Evolutionary conservation across 768 basidiomycete species (phyloP).

Genomic region (Russula earlei): DNA sequence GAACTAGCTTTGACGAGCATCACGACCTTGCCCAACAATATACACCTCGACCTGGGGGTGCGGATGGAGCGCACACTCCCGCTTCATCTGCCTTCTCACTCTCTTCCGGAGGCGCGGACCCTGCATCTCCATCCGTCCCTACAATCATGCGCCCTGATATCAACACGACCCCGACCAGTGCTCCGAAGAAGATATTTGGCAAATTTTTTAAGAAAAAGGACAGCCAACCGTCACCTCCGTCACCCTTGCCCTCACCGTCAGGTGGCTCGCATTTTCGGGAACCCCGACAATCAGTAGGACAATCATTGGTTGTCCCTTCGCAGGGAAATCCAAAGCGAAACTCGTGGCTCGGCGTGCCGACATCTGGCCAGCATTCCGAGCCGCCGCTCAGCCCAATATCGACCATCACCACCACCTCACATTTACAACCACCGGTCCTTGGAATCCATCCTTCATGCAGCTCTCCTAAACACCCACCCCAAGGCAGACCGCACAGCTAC

Average conservation of each 20-base stretch:
- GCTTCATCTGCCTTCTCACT: conserved; percentile 18
- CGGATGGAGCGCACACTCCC: conserved; percentile 14
- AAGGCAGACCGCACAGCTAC: conserved; percentile 41
- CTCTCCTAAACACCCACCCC: conserved; percentile 34
- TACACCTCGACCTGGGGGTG: background rate
- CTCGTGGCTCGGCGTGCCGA: conserved; percentile 10
- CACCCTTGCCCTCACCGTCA: conserved; percentile 2
- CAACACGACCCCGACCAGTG: conserved; percentile 26
- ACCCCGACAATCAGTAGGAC: conserved; percentile 2
- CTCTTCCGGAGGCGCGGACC: conserved; percentile 9
- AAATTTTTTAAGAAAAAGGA: conserved; percentile 61
- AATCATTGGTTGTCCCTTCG: conserved; percentile 3
- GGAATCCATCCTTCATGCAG: conserved; percentile 62
- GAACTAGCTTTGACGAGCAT: conserved; percentile 26
- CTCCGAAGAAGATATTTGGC: conserved; percentile 54
- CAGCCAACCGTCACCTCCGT: conserved; percentile 16
- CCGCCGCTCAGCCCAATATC: background rate
- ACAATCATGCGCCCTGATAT: conserved; percentile 21
- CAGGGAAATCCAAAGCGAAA: conserved; percentile 18
- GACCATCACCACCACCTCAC: background rate
- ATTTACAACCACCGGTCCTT: conserved; percentile 40
- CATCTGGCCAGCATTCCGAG: conserved; percentile 11
- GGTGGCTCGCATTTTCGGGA: conserved; percentile 3
- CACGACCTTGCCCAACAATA: background rate
- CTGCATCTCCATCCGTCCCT: conserved; percentile 20